phyloP scores from a whole-genome alignment of 805 yeast genomes.

The Zygoascus ofunaensis region DNA sequence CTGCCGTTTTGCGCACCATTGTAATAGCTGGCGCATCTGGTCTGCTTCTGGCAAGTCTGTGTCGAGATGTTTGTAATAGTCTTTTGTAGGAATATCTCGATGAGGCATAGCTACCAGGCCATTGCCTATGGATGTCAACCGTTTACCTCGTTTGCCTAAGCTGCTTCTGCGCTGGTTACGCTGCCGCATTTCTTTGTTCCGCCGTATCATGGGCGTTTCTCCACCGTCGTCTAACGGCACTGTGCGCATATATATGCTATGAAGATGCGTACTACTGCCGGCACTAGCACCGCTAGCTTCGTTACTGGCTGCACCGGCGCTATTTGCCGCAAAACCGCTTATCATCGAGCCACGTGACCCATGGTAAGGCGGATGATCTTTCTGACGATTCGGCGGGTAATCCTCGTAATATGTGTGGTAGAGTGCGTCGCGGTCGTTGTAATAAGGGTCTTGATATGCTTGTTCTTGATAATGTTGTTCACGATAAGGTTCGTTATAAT shows the following conservation, averaged over 20 bases:
- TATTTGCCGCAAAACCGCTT: neutral
- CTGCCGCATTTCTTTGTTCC: slow-evolving; percentile 29
- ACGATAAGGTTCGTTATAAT: neutral
- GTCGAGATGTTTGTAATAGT: slow-evolving; percentile 56
- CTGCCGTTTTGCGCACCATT: slow-evolving; percentile 57
- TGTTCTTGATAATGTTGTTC: neutral
- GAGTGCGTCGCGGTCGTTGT: neutral
- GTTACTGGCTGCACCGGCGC: neutral
- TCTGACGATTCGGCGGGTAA: too few species aligned
- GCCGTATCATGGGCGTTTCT: slow-evolving; percentile 34
- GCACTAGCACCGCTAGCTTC: neutral
- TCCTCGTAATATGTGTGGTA: too few species aligned
- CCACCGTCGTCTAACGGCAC: neutral
- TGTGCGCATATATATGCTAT: neutral
- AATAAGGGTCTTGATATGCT: neutral
- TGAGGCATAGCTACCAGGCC: slow-evolving; percentile 57
- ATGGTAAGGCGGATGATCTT: too few species aligned
- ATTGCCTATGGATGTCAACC: slow-evolving; percentile 66
- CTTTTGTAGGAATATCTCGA: slow-evolving; percentile 43
- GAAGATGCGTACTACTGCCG: neutral
- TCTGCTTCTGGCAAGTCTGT: slow-evolving; percentile 60
- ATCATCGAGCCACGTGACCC: too few species aligned
- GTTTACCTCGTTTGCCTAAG: slow-evolving; percentile 46
- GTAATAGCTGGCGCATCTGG: slow-evolving; percentile 56
- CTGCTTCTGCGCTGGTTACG: slow-evolving; percentile 21